Percentiles rank a stretch among this genome's conserved stretches.
phyloP scores from a whole-genome alignment of 169 alveolate genomes.

The Cryptosporidium bovis region DNA sequence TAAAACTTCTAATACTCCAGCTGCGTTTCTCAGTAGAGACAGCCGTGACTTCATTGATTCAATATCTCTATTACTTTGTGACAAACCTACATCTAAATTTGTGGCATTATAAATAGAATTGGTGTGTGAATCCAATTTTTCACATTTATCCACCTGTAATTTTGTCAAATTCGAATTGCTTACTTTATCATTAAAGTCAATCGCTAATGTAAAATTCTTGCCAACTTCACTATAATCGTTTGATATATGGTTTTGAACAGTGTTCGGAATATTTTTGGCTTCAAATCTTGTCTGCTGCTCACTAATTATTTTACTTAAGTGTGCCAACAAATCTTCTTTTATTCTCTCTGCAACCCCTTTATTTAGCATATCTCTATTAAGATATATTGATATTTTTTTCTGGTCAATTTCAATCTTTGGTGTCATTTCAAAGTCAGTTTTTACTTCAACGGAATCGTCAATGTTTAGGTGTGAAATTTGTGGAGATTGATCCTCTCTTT shows the following conservation, averaged over 20 bases:
- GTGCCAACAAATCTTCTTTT: constrained; percentile 20
- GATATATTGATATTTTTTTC: constrained; percentile 9
- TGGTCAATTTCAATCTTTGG: neutral
- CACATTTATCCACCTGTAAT: neutral
- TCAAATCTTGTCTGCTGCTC: neutral
- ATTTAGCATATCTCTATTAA: constrained; percentile 15
- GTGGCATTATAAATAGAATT: neutral
- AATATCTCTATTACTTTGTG: neutral
- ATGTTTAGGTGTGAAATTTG: too few species aligned
- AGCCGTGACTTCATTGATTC: neutral
- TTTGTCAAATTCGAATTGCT: too few species aligned
- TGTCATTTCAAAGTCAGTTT: neutral
- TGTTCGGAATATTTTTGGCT: neutral
- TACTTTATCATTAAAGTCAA: too few species aligned
- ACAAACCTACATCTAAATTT: neutral
- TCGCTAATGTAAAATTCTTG: too few species aligned
- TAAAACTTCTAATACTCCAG: constrained; percentile 43
- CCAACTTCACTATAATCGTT: too few species aligned
- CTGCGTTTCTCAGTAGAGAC: constrained; percentile 39
- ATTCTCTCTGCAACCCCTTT: constrained; percentile 37
- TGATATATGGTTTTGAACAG: too few species aligned
- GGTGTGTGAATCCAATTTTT: neutral
- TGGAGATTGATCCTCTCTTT: constrained; percentile 16
- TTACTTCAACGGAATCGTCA: neutral
- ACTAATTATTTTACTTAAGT: constrained; percentile 6